Evolutionary conservation across 2,329 filamentous ascomycete genomes (phyloP), one percentile per base, ranked within the genome.

Genomic region (Aspergillus ochraceoroseus): DNA sequence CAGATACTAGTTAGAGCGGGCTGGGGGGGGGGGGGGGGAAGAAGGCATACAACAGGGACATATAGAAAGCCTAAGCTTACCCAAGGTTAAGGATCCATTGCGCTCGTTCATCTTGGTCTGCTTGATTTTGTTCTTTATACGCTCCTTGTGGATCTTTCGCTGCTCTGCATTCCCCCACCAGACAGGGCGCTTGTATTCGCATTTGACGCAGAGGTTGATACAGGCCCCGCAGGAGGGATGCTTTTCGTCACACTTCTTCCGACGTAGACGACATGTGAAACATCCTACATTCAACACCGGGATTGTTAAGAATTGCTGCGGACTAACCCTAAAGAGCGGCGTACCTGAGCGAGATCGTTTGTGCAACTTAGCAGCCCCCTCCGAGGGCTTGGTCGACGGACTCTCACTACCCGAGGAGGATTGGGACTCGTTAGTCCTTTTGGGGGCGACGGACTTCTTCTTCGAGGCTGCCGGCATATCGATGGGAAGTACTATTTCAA

Each of bases 101-200:
- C 95, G 95, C 70, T 95, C 90, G 17, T 82, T 82, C 53, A 94
- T 76, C 77, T 96, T 96, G 63, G 92, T 96, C 63, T 83, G 80
- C 79, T 95, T 95, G 74, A 98, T 96, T 67, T 90, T 87, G 67
- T 85, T 83, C 76, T 98, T 98, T 75, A 98, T 94, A 54, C 83
- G 73, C 62, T 96, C 92, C 71, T 96, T 98, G 65, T 95, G 87
- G 41, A 82, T 72, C 56, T 83, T 80, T 54, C 92, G 77, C 59
- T 85, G 80, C 49, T 95, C 88, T 59, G 85, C 85, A 74, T 92
- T 95, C 69, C 83, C 85, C 92, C 92, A 98, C 92, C 92, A 98
- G 70, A 86, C 80, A 25, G 92, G 92, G 61, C 89, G 76, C 75
- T 94, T 95, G 73, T 96, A 98, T 73, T 96, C 88, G 72, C 92